Percentiles rank a stretch among this genome's conserved stretches.
Conservation (phyloP, 2,329 filamentous ascomycete species). For the Cercospora sp. region DNA sequence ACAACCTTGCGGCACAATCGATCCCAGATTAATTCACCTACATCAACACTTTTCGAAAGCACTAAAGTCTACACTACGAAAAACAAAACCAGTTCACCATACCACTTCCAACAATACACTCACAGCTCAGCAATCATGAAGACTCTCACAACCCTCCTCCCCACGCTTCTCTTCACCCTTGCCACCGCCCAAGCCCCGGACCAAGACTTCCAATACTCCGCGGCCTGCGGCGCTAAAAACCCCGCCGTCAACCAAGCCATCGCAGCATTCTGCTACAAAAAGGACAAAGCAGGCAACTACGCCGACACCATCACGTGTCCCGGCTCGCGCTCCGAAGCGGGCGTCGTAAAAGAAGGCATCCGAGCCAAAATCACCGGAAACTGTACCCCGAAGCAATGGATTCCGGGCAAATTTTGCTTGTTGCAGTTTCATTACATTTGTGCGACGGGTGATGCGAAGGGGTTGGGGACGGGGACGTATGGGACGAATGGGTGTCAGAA, state of each 20-base stretch:
- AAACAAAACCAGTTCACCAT: neutral
- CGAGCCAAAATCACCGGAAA: constrained; percentile 23
- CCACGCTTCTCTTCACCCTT: constrained; percentile 9
- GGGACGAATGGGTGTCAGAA: constrained; percentile 26
- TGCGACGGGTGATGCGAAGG: constrained; percentile 12
- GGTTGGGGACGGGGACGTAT: constrained; percentile 15
- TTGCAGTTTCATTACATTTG: constrained; percentile 32
- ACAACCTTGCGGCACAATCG: neutral
- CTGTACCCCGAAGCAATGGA: constrained; percentile 28
- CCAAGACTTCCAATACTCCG: constrained; percentile 27
- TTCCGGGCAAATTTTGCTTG: constrained; percentile 29
- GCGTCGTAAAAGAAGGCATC: constrained; percentile 18
- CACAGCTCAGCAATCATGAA: neutral
- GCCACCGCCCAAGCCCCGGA: constrained; percentile 3
- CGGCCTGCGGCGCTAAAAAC: constrained; percentile 28
- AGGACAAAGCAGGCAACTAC: neutral
- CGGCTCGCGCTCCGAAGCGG: constrained; percentile 16
- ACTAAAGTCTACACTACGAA: neutral
- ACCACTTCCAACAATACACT: neutral
- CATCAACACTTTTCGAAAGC: neutral
- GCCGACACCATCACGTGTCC: constrained; percentile 27
- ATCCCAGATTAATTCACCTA: neutral
- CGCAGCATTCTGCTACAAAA: constrained; percentile 27
- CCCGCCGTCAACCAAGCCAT: constrained; percentile 28
- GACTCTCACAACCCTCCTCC: neutral